These are phyloP conservation scores for Pseudodiploospora longispora DNA, from an alignment of 2,329 filamentous ascomycete genomes.

Conservation along the genomic window DNA sequence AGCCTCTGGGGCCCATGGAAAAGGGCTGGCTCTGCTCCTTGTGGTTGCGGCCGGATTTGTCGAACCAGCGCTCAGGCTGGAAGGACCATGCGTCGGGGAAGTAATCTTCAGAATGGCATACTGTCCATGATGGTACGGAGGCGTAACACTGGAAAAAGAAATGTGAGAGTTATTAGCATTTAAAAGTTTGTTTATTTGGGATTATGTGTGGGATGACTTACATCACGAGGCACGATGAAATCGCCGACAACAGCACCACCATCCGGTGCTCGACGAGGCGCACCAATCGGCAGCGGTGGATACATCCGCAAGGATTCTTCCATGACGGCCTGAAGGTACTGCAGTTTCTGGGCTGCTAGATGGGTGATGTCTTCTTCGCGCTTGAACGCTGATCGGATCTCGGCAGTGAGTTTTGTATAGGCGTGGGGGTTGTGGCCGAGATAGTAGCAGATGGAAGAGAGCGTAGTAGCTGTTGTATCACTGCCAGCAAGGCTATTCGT, in stretches of 20 bases:
- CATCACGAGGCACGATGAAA: constrained; percentile 14
- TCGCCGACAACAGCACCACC: constrained; percentile 21
- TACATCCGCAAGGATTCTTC: constrained; percentile 40
- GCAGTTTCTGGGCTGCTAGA: constrained; percentile 6
- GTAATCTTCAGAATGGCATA: constrained; percentile 32
- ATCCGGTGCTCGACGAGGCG: constrained; percentile 22
- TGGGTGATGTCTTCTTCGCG: constrained; percentile 10
- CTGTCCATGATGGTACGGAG: constrained; percentile 34
- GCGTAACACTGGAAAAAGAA: constrained; percentile 20
- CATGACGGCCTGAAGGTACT: constrained; percentile 42
- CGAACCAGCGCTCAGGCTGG: constrained; percentile 38
- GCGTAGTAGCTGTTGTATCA: constrained; percentile 24
- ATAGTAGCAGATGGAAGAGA: constrained; percentile 18
- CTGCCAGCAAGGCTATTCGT: constrained; percentile 17
- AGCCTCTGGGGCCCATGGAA: constrained; percentile 29
- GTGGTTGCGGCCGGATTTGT: constrained; percentile 31
- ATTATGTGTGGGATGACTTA: no score
- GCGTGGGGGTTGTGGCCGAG: constrained; percentile 21
- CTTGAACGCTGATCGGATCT: constrained; percentile 17
- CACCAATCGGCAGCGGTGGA: constrained; percentile 32
- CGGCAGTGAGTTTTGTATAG: constrained; percentile 24
- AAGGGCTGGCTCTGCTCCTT: constrained; percentile 29
- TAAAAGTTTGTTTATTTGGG: no score
- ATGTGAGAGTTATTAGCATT: no score
- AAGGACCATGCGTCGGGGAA: constrained; percentile 38